Evolutionary conservation across 441 rosid genomes (phyloP).

Genomic region (Pelargonium fulgidum): DNA sequence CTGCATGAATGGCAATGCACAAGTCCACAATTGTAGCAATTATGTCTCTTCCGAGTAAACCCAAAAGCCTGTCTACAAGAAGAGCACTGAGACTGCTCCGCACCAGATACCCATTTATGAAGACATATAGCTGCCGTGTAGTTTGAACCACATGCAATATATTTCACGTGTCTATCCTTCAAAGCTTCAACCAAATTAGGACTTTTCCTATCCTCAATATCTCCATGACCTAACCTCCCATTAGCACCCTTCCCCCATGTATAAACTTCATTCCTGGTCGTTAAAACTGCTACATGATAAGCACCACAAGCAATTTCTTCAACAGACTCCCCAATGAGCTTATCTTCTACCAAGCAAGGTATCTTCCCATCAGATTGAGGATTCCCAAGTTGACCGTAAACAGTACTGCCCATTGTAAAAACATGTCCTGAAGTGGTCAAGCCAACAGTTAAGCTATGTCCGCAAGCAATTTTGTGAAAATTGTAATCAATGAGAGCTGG

Average conservation of each 20-base stretch:
- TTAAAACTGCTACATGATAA: conserved; percentile 87
- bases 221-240: conserved; percentile 94
- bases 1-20: conserved; percentile 90
- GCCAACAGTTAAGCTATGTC: conserved; percentile 83
- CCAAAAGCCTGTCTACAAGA: conserved; percentile 84
- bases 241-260: conserved; percentile 98
- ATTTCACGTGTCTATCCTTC: conserved; percentile 93
- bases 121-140: conserved; percentile 90
- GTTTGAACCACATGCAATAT: conserved; percentile 77
- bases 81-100: conserved; percentile 96
- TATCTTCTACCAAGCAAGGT: conserved; percentile 80
- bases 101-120: conserved; percentile 86
- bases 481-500: conserved; percentile 95
- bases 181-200: conserved; percentile 77
- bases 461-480: conserved; percentile 87
- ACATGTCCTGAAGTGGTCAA: conserved; percentile 79
- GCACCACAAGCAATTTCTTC: conserved; percentile 95
- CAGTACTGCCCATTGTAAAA: conserved; percentile 91
- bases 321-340: conserved; percentile 68
- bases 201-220: conserved; percentile 72
- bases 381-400: conserved; percentile 90
- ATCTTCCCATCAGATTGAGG: conserved; percentile 78
- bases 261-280: conserved; percentile 82
- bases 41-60: conserved; percentile 90
- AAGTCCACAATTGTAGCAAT: conserved; percentile 91